These are phyloP conservation scores for Quercus bicolor DNA, from an alignment of 306 rosid species.

Conservation along the genomic window DNA sequence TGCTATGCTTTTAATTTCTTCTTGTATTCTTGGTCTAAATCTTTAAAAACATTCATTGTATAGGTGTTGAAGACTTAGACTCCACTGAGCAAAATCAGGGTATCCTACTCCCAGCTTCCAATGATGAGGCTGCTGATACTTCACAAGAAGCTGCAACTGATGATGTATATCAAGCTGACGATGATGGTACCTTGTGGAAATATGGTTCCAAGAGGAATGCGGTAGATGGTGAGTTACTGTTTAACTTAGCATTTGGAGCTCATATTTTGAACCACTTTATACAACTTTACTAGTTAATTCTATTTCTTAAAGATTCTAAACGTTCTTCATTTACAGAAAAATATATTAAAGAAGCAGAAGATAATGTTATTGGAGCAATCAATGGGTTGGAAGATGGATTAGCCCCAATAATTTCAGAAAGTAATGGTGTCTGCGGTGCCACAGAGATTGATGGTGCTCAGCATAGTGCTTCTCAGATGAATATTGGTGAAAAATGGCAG, in stretches of 20 bases:
- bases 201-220: constrained; percentile 20
- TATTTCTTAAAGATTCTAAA: neutral
- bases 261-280: neutral
- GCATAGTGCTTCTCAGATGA: constrained; percentile 22
- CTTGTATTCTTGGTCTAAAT: neutral
- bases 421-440: constrained; percentile 19
- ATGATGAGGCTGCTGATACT: constrained; percentile 13
- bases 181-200: constrained; percentile 24
- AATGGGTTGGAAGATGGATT: constrained; percentile 9
- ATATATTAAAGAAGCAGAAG: constrained; percentile 17
- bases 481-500: constrained; percentile 15
- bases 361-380: constrained; percentile 2
- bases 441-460: constrained; percentile 25
- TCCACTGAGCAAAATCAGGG: constrained; percentile 26
- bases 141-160: constrained; percentile 20
- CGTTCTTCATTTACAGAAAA: constrained; percentile 21
- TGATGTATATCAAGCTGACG: constrained; percentile 15
- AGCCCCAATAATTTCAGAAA: constrained; percentile 16
- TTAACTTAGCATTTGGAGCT: neutral
- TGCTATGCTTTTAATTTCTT: constrained; percentile 2
- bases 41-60: neutral
- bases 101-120: constrained; percentile 17
- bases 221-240: constrained; percentile 26
- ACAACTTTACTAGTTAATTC: neutral
- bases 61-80: constrained; percentile 35